Base-by-base conservation (phyloP, 441 rosid genomes). In the Populus trichocarpa region DNA sequence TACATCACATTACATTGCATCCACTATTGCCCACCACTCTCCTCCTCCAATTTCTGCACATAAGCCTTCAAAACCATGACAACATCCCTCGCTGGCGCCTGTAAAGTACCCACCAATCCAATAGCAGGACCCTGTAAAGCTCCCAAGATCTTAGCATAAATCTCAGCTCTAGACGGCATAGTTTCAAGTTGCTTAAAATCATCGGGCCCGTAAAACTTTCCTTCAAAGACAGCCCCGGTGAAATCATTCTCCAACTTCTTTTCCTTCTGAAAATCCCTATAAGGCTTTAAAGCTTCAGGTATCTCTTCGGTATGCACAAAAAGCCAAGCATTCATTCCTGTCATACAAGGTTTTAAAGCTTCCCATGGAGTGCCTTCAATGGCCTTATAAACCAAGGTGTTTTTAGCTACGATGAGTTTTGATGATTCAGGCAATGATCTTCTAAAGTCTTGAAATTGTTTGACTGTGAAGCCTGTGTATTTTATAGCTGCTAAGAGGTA, bases 311-410 rank as follows among this genome's bases (percentile, higher is more conserved):
- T 87, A 72, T 92, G 98, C 25, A 93, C 98, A 70, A 96, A 96
- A 40, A 93, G 89, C 96, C 97, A 96, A 36, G 89, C 98, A 67
- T 96, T 93, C 99, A 96, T 96, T 10, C 99, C 98, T 72, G 82
- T 93, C 99, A 96, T 96, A 76, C 98, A 96, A 6, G 98, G 98
- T 83, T 89, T 88, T 36, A 96, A 83, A 64, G 87, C 92, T 72
- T 89, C 95, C 94, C 94, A 96, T 11, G 81, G 85, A 28, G 99
- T 93, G n/a, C 97, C 98, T 75, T 93, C 97, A 42, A 96, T 85
- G 66, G 99, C 99, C 69, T 96, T 96, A 74, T 78, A 78, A 53
- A 96, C 99, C 33, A 96, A 69, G 23, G 94, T 92, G 88, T 95
- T 95, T 75, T 95, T 92, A 14, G 99, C 99, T 8, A 95, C 95